These are phyloP conservation scores for Elongisporangium anandrum DNA, from an alignment of 352 stramenopile species.

Conservation along the genomic window DNA sequence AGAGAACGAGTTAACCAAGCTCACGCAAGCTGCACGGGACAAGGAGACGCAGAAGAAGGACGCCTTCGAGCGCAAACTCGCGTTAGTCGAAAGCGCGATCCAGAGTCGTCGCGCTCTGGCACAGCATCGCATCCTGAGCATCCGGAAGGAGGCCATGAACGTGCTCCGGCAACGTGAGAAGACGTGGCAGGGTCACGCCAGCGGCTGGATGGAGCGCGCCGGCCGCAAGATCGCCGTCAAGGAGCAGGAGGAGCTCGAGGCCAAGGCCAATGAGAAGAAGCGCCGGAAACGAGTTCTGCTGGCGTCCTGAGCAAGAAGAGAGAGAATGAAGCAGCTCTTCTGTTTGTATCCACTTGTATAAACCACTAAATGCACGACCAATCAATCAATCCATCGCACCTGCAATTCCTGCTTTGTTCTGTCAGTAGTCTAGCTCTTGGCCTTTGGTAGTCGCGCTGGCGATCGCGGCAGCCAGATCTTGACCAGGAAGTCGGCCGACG, in stretches of 20 bases:
- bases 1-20: constrained; percentile 45
- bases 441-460: constrained; percentile 45
- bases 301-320: constrained; percentile 17
- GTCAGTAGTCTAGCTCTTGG: constrained; percentile 36
- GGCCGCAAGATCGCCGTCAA: constrained; percentile 89
- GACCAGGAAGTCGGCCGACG: constrained; percentile 81
- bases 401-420: neutral
- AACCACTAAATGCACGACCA: no score
- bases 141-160: constrained; percentile 77
- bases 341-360: neutral
- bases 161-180: constrained; percentile 68
- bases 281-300: constrained; percentile 61
- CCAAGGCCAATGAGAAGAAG: constrained; percentile 67
- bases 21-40: constrained; percentile 30
- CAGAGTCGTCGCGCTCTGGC: constrained; percentile 64
- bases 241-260: constrained; percentile 85
- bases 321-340: neutral
- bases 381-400: neutral
- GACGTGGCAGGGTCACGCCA: constrained; percentile 74
- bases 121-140: constrained; percentile 65
- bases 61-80: constrained; percentile 75
- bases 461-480: constrained; percentile 85
- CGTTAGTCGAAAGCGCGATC: constrained; percentile 63
- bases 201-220: constrained; percentile 84
- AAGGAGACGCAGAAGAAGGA: constrained; percentile 68